phyloP scores from a whole-genome alignment of 192 early-diverging fungal species.

The Linnemannia elongata region DNA sequence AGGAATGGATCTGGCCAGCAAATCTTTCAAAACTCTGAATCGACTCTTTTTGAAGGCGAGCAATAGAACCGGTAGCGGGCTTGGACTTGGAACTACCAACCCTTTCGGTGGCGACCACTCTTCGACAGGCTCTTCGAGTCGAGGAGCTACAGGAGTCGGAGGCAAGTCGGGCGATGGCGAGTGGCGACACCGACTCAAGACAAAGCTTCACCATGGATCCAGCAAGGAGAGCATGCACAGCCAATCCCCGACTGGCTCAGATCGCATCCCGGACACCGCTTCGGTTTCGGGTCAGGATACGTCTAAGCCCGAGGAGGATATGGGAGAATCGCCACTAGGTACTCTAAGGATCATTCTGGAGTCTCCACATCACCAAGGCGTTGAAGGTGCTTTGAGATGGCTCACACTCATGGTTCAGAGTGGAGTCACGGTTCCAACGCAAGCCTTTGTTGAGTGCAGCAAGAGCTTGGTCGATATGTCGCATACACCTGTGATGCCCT shows the following conservation, averaged over 20 bases:
- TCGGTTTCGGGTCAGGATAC: neutral
- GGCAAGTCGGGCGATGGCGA: constrained; percentile 10
- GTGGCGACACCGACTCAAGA: constrained; percentile 28
- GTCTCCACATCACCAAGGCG: constrained; percentile 1
- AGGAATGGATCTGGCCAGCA: constrained; percentile 28
- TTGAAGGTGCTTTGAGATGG: constrained; percentile 20
- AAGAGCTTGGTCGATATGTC: constrained; percentile 14
- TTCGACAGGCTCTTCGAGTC: neutral
- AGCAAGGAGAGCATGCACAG: neutral
- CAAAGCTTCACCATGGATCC: constrained; percentile 22
- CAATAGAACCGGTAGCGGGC: constrained; percentile 9
- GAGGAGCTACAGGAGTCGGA: neutral
- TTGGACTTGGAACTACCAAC: neutral
- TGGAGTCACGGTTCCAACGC: constrained; percentile 16
- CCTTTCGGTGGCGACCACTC: neutral
- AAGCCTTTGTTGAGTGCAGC: constrained; percentile 32
- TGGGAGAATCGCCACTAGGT: constrained; percentile 18
- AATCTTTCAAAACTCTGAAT: constrained; percentile 30
- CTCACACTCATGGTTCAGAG: constrained; percentile 38
- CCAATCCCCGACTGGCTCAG: constrained; percentile 16
- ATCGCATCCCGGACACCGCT: neutral
- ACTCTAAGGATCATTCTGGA: constrained; percentile 17
- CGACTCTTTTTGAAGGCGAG: constrained; percentile 39
- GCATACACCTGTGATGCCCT: neutral
- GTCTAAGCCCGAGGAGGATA: neutral